These are phyloP conservation scores for Tricholoma bakamatsutake DNA, from an alignment of 768 basidiomycete genomes.

Conservation along the genomic window DNA sequence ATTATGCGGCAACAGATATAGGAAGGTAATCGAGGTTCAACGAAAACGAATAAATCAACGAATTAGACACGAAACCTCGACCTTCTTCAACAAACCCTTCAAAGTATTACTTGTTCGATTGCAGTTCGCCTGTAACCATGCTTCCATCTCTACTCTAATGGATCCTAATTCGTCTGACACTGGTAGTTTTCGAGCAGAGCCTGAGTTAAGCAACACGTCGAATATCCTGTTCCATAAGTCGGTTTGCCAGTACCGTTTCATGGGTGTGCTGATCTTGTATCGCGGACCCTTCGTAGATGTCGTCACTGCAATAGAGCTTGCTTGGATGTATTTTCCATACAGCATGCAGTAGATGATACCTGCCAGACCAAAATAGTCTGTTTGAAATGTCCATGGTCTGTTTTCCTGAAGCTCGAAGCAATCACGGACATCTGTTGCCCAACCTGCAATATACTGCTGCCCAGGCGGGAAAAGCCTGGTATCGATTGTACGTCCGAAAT, in stretches of 20 bases:
- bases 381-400: constrained; percentile 87
- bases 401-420: constrained; percentile 87
- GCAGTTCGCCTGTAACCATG: constrained; percentile 82
- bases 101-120: constrained; percentile 77
- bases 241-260: constrained; percentile 94
- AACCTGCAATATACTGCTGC: constrained; percentile 82
- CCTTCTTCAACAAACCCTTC: constrained; percentile 79
- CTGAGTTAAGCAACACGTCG: constrained; percentile 82
- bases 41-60: constrained; percentile 2
- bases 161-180: constrained; percentile 59
- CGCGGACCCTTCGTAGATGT: constrained; percentile 28
- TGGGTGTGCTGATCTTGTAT: constrained; percentile 67
- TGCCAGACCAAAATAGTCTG: constrained; percentile 95
- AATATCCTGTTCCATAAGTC: constrained; percentile 84
- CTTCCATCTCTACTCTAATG: constrained; percentile 78
- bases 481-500: constrained; percentile 96
- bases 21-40: constrained; percentile 1
- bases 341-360: constrained; percentile 94
- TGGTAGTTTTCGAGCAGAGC: constrained; percentile 57
- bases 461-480: constrained; percentile 69
- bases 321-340: constrained; percentile 93
- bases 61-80: constrained; percentile 51
- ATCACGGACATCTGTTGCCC: constrained; percentile 86
- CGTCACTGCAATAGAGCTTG: constrained; percentile 42
- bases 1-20: not conserved